These are phyloP conservation scores for Yarrowia alimentaria DNA, from an alignment of 805 yeast species.

Conservation along the genomic window DNA sequence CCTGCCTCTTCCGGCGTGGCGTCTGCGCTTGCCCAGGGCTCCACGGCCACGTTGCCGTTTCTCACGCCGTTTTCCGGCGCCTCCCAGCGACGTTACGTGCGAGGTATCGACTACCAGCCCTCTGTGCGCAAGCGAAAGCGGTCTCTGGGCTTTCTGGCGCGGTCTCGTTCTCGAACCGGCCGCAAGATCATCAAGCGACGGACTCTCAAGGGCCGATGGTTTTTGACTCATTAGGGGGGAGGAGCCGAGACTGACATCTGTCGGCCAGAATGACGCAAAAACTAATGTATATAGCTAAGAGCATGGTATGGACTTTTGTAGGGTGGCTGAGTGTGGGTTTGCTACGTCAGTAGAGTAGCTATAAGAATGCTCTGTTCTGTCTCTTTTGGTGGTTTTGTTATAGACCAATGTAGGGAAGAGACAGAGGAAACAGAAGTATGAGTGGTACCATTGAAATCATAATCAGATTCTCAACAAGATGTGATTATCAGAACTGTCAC, in stretches of 20 bases:
- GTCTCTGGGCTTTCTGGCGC: constrained; percentile 82
- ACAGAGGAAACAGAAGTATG: too few species aligned
- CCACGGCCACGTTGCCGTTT: constrained; percentile 12
- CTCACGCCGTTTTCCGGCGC: constrained; percentile 21
- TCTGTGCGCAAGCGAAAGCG: constrained; percentile 87
- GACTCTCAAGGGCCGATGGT: constrained; percentile 91
- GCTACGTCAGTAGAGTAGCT: too few species aligned
- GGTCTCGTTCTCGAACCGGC: constrained; percentile 72
- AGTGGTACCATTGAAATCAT: too few species aligned
- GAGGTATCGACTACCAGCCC: constrained; percentile 96
- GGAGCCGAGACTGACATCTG: too few species aligned
- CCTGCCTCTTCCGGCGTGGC: constrained; percentile 22
- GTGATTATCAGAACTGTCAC: too few species aligned
- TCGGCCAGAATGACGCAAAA: too few species aligned
- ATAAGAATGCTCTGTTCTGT: too few species aligned
- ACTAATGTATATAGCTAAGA: constrained; percentile 19
- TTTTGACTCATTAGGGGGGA: constrained; percentile 72
- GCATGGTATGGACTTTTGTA: neutral
- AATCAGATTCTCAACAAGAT: too few species aligned
- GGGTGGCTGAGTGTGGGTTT: too few species aligned
- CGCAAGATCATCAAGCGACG: constrained; percentile 75
- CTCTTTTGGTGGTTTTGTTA: too few species aligned
- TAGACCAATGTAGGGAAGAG: too few species aligned
- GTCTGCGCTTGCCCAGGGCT: constrained; percentile 22
- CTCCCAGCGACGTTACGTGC: constrained; percentile 67